Evolutionary conservation across 2,329 filamentous ascomycete species (phyloP), one percentile per base, ranked within the genome.

Genomic region (Penicillium crustosum): DNA sequence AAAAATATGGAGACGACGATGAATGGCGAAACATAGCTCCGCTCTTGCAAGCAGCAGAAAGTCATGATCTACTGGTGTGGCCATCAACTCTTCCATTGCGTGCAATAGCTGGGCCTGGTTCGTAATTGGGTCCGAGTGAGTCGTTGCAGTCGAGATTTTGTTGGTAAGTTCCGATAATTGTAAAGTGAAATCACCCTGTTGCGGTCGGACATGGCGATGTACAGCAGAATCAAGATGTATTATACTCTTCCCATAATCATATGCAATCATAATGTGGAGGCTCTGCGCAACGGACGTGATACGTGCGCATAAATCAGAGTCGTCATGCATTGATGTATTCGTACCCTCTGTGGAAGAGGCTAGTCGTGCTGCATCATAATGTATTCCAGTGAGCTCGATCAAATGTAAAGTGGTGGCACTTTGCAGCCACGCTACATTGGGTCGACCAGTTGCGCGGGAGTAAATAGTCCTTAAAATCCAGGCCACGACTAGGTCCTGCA

Each of bases 341-440:
- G 53, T 41, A 27, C 47, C 49, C 47, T 47, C 54, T 21, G 41
- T 54, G 6, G 60, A 25, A 68, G 53, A 12, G 31, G 56, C 6
- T 67, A 15, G 62, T 8, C 61, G 53, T 3, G 58, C 55, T 38
- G 10, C 21, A 43, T 43, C 19, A n/a, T 60, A 63, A 23, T 68
- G 65, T 19, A 68, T 44, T 0, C 68, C 67, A 29, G 79, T 77
- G 9, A 81, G 80, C 62, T 84, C 83, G 1, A 82, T 72, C 27
- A 84, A 74, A 64, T 85, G 83, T 80, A 85, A 82, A 10, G 80
- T 70, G 0, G 75, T 80, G 50, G 78, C 83, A 57, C 79, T 83
- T 0, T 81, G 81, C 63, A 84, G 77, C 82, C 82, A 85, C 1
- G 79, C 75, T 0, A 76, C 73, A 59, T 84, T 80, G 0, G 81